Percentiles rank a stretch among this genome's conserved stretches.
Evolutionary conservation across 2,329 filamentous ascomycete genomes (phyloP).

Genomic region (Aspergillus puulaauensis): DNA sequence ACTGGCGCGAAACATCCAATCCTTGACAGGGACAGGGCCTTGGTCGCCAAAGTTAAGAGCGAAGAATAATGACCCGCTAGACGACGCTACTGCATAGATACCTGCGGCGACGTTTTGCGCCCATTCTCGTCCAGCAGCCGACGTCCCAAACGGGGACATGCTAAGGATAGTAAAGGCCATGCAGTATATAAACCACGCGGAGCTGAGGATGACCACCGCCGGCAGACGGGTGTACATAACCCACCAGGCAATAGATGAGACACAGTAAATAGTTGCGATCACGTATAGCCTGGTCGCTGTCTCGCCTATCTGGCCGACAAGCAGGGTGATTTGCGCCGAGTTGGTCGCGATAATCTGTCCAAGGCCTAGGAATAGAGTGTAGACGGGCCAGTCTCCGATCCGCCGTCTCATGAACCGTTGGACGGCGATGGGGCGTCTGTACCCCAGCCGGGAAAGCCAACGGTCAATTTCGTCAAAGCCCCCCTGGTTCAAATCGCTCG

Average conservation of each 20-base stretch:
- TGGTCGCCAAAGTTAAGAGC: constrained; percentile 67
- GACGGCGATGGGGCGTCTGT: no score
- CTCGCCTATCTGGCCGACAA: constrained; percentile 59
- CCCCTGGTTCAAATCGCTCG: no score
- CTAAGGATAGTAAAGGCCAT: constrained; percentile 57
- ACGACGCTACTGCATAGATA: constrained; percentile 62
- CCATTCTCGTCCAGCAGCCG: constrained; percentile 54
- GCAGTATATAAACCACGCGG: constrained; percentile 64
- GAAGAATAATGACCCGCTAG: constrained; percentile 65
- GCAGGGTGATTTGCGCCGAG: constrained; percentile 67
- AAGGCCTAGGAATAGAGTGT: constrained; percentile 62
- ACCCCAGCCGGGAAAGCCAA: constrained; percentile 23
- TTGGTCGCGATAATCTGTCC: constrained; percentile 65
- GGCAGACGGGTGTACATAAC: constrained; percentile 19
- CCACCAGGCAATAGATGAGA: constrained; percentile 63
- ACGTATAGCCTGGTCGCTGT: constrained; percentile 62
- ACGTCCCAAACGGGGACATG: no score
- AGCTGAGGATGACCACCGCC: constrained; percentile 50
- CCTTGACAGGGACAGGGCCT: constrained; percentile 60
- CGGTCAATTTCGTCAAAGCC: constrained; percentile 44
- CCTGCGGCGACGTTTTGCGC: constrained; percentile 62
- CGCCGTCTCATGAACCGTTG: constrained; percentile 52
- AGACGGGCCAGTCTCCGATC: constrained; percentile 64
- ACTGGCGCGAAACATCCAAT: constrained; percentile 68
- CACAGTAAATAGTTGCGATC: constrained; percentile 60